phyloP scores from a whole-genome alignment of 345 rosid genomes.

The Eucalyptus polybractea region DNA sequence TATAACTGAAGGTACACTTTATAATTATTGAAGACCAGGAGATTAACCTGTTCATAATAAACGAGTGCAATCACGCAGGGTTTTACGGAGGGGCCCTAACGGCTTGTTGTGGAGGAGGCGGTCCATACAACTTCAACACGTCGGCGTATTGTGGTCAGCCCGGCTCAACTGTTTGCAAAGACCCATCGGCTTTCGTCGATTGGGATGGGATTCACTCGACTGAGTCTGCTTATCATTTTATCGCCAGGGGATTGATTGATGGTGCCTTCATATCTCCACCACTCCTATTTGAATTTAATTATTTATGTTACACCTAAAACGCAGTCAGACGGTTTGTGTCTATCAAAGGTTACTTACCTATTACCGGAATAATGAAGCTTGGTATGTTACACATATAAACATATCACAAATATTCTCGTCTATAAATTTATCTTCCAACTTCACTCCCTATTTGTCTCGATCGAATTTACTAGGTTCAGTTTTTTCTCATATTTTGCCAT shows the following conservation, averaged over 20 bases:
- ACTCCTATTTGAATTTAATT: not conserved
- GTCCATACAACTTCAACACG: conserved; percentile 42
- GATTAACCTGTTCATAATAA: not conserved
- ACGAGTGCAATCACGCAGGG: conserved; percentile 10
- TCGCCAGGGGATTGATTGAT: conserved; percentile 25
- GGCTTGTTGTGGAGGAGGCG: conserved; percentile 72
- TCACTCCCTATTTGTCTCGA: not conserved
- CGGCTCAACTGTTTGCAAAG: conserved; percentile 29
- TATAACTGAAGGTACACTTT: not conserved
- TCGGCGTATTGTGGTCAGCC: conserved; percentile 30
- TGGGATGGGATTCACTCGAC: conserved; percentile 76
- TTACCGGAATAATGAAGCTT: not conserved
- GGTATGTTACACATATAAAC: not conserved
- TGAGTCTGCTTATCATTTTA: conserved; percentile 39
- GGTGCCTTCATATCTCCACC: conserved; percentile 10
- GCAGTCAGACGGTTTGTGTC: not conserved
- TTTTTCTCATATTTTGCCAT: not conserved
- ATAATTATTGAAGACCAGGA: not conserved
- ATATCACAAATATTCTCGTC: not conserved
- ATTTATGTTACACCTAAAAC: not conserved
- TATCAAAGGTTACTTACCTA: not conserved
- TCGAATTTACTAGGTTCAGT: not conserved
- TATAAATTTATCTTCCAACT: not conserved
- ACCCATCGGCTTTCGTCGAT: conserved; percentile 26
- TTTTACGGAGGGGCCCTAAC: conserved; percentile 14